Conservation (phyloP, 306 rosid species). For the Cyclanthera cordifolia region DNA sequence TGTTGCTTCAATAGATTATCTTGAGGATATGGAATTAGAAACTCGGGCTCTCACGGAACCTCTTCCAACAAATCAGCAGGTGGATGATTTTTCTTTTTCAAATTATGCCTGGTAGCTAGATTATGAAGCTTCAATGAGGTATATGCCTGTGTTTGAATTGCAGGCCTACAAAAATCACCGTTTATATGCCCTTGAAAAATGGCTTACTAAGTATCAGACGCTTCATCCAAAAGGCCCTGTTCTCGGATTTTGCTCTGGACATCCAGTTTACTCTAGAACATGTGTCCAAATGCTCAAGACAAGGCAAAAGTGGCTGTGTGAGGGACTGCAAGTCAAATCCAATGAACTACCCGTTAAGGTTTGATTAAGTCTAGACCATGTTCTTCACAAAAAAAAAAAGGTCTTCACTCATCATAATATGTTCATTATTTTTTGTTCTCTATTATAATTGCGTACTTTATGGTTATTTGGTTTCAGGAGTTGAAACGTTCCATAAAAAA, state of each 20-base stretch:
- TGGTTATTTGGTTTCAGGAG: conserved; percentile 35
- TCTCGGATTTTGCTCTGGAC: conserved; percentile 80
- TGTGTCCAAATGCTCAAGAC: conserved; percentile 79
- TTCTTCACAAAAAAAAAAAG: too few species aligned
- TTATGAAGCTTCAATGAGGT: conserved; percentile 2
- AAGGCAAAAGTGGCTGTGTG: conserved; percentile 77
- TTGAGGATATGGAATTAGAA: conserved; percentile 92
- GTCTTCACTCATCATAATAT: neutral
- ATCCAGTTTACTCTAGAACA: conserved; percentile 71
- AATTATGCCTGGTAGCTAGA: conserved; percentile 13
- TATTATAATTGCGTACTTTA: conserved; percentile 7
- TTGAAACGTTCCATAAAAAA: conserved; percentile 39
- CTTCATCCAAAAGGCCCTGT: conserved; percentile 88
- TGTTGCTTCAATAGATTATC: conserved; percentile 45
- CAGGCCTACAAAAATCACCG: conserved; percentile 85
- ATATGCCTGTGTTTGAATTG: conserved; percentile 19
- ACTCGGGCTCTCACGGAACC: conserved; percentile 96
- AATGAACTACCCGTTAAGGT: conserved; percentile 73
- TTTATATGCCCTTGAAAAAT: conserved; percentile 72
- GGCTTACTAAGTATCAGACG: conserved; percentile 76
- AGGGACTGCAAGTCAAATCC: conserved; percentile 78
- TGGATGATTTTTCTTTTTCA: conserved; percentile 21
- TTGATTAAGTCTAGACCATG: conserved; percentile 12
- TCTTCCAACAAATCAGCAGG: conserved; percentile 97
- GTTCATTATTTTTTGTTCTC: neutral